Evolutionary conservation across 805 yeast species (phyloP).

Genomic region (Suhomyces vadensis): DNA sequence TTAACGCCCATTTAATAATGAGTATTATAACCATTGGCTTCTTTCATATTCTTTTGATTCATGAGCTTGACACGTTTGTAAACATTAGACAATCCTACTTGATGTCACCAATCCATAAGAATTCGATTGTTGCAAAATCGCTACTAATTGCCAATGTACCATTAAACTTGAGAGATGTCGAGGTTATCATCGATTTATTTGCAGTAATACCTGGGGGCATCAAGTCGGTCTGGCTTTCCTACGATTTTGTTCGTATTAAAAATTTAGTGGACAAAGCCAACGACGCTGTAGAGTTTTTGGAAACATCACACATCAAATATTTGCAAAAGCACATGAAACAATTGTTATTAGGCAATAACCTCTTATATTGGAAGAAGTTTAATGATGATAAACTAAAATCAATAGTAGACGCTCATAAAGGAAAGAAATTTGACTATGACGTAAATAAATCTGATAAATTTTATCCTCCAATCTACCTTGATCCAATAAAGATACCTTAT

Average conservation of each 20-base stretch:
- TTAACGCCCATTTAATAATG: slow-evolving; percentile 64
- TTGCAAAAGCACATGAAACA: slow-evolving; percentile 38
- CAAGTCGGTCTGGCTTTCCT: slow-evolving; percentile 56
- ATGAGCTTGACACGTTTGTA: slow-evolving; percentile 56
- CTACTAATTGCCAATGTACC: slow-evolving; percentile 53
- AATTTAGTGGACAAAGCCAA: slow-evolving; percentile 22
- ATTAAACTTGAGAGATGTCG: slow-evolving; percentile 22
- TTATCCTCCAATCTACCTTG: slow-evolving; percentile 36
- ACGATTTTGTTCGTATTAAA: slow-evolving; percentile 26
- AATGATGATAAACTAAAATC: too few species aligned
- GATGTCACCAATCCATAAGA: slow-evolving; percentile 25
- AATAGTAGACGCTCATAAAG: background rate
- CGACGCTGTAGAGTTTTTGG: slow-evolving; percentile 30
- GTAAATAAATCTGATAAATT: slow-evolving; percentile 15
- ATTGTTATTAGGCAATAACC: background rate
- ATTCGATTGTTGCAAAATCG: slow-evolving; percentile 28
- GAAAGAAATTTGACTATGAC: background rate
- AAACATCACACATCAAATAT: slow-evolving; percentile 24
- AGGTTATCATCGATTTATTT: slow-evolving; percentile 30
- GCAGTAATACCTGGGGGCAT: slow-evolving; percentile 52
- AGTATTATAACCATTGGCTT: slow-evolving; percentile 53
- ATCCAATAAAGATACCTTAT: slow-evolving; percentile 20
- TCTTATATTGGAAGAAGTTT: background rate
- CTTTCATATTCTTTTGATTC: slow-evolving; percentile 56
- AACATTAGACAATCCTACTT: slow-evolving; percentile 48